These are phyloP conservation scores for Heliamphora pulchella DNA, from an alignment of 179 eudicot species.

Conservation along the genomic window DNA sequence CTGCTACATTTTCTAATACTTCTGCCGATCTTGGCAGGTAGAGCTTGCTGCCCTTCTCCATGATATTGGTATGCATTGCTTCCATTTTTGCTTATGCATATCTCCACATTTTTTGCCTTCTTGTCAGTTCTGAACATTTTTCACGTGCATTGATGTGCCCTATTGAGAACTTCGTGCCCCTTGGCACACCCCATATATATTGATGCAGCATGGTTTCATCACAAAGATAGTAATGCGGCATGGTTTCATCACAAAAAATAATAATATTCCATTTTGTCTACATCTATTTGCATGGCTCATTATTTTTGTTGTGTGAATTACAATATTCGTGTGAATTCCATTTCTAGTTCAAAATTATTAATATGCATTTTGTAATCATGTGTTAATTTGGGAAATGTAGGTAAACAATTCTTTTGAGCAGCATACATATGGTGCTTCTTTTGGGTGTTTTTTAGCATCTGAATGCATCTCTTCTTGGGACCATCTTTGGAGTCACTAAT, in stretches of 20 bases:
- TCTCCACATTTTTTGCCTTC: background rate
- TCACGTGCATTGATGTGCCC: background rate
- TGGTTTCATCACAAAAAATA: background rate
- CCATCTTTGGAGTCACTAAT: conserved; percentile 16
- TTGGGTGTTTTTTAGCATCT: background rate
- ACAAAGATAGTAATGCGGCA: background rate
- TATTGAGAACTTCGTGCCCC: background rate
- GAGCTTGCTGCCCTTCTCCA: conserved; percentile 95
- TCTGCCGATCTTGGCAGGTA: conserved; percentile 41
- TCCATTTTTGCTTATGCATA: background rate
- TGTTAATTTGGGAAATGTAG: background rate
- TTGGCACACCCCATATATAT: background rate
- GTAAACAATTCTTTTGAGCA: background rate
- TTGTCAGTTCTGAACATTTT: background rate
- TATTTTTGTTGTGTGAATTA: background rate
- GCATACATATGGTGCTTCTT: background rate
- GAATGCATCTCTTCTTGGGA: background rate
- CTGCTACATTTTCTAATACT: background rate
- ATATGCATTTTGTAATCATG: background rate
- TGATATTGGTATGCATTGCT: conserved; percentile 61
- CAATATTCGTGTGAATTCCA: background rate
- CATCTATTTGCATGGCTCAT: background rate
- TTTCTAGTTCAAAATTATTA: background rate
- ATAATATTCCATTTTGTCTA: background rate
- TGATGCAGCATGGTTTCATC: background rate